Conservation (phyloP, 352 stramenopile species). For the Pythium monospermum region DNA sequence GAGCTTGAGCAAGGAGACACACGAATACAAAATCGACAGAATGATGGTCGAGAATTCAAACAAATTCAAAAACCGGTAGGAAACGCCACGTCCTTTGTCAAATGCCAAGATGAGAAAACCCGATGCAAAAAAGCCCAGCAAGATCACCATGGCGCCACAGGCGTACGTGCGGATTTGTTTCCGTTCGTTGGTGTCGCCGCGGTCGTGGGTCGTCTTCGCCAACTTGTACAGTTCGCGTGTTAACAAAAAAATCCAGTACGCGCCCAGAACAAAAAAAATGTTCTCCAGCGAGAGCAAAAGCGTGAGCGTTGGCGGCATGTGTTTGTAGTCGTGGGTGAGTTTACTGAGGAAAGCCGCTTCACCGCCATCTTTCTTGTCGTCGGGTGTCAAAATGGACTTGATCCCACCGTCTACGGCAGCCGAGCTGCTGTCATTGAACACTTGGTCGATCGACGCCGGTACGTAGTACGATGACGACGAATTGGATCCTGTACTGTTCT, state of each 20-base stretch:
- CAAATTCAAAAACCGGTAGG: conserved; percentile 1
- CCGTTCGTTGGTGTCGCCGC: conserved; percentile 1
- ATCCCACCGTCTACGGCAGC: conserved; percentile 16
- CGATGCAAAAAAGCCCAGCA: conserved; percentile 3
- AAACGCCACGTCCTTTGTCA: neutral
- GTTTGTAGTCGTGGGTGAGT: conserved; percentile 39
- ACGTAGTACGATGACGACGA: neutral
- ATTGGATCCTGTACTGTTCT: conserved; percentile 8
- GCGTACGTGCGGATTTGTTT: conserved; percentile 6
- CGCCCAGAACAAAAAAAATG: neutral
- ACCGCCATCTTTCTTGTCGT: conserved; percentile 42
- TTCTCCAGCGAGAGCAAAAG: conserved; percentile 3
- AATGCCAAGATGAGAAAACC: neutral
- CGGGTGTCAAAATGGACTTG: conserved; percentile 28
- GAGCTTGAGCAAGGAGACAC: conserved; percentile 3
- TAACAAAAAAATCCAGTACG: conserved; percentile 11
- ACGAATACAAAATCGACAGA: conserved; percentile 5
- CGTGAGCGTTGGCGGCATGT: conserved; percentile 25
- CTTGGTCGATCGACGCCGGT: conserved; percentile 4
- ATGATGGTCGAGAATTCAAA: too few species aligned
- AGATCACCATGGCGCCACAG: neutral
- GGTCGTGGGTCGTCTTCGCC: conserved; percentile 14
- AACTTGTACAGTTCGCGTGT: conserved; percentile 14
- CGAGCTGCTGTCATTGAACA: conserved; percentile 15
- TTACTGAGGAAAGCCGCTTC: conserved; percentile 62